Evolutionary conservation across 305 asterid species (phyloP), one percentile per base, ranked within the genome.

Genomic region (Fraxinus platypoda): DNA sequence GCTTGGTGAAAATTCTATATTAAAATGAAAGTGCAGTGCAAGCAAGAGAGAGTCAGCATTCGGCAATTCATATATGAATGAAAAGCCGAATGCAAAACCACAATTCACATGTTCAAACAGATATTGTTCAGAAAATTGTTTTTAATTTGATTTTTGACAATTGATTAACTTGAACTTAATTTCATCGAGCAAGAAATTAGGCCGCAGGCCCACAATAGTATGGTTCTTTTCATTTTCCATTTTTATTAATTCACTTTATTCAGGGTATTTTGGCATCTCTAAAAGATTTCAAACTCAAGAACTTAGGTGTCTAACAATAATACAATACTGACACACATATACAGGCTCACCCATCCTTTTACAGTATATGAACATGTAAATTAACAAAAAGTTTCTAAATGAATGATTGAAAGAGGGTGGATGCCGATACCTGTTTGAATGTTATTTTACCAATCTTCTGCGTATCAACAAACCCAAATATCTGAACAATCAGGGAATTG

Each of bases 391-490:
- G 9, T 26, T 25, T 66, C 8, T 8, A 66, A 66, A 68, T 68
- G 72, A 33, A 68, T 12, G 8, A 68, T 68, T 68, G 7, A 68
- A 30, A 12, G 37, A 68, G 38, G 74, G 37, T 1, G 35, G 19
- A 5, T 68, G 37, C 8, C 3, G 37, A 30, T 34, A 91, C 99
- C 98, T 94, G 97, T 85, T 93, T 97, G 81, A 97, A 97, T 68
- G 95, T 88, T 80, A 93, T 87, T 86, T 91, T 90, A 64, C 99
- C 97, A 9, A 73, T 90, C 89, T 90, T 93, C 90, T 84, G 90
- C 83, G 87, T 88, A 83, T 97, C 98, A 86, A 93, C 72, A 85
- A 91, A 94, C 33, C 81, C 90, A 88, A 97, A 94, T 78, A 97
- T 93, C 99, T 94, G 98, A 80, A 77, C 98, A 80, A 77, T 64